phyloP scores from a whole-genome alignment of 495 filamentous ascomycete genomes.

The Staphylotrichum longicolle region DNA sequence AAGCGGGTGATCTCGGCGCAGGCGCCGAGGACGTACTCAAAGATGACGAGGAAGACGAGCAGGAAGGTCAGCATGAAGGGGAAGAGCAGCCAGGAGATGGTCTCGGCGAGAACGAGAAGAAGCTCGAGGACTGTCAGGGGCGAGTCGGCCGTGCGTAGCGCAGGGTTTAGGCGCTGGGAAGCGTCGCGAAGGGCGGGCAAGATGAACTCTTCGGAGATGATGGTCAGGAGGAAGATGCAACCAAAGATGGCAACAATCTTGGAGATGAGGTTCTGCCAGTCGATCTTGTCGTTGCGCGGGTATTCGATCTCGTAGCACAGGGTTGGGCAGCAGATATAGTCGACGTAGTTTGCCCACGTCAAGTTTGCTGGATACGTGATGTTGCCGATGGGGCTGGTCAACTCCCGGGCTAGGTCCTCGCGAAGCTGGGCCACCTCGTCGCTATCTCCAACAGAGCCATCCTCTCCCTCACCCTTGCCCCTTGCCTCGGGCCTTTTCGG shows the following conservation, averaged over 20 bases:
- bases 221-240: constrained; percentile 89
- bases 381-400: constrained; percentile 83
- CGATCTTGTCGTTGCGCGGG: constrained; percentile 68
- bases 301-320: constrained; percentile 98
- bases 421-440: constrained; percentile 64
- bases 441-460: constrained; percentile 38
- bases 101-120: constrained; percentile 79
- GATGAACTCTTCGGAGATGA: constrained; percentile 94
- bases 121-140: constrained; percentile 60
- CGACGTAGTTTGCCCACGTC: constrained; percentile 73
- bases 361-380: constrained; percentile 91
- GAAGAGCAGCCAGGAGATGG: constrained; percentile 90
- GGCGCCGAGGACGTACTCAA: constrained; percentile 92
- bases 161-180: constrained; percentile 57
- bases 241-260: constrained; percentile 92
- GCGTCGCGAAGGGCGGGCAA: constrained; percentile 84
- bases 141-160: constrained; percentile 21
- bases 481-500: constrained; percentile 40
- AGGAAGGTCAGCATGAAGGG: constrained; percentile 97
- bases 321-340: constrained; percentile 90
- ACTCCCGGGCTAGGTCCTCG: constrained; percentile 83
- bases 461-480: constrained; percentile 40
- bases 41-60: constrained; percentile 93
- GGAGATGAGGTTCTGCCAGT: constrained; percentile 79
- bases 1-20: constrained; percentile 95